Evolutionary conservation across 148 eudicot species (phyloP).

Genomic region (Rhododendron williamsianum): DNA sequence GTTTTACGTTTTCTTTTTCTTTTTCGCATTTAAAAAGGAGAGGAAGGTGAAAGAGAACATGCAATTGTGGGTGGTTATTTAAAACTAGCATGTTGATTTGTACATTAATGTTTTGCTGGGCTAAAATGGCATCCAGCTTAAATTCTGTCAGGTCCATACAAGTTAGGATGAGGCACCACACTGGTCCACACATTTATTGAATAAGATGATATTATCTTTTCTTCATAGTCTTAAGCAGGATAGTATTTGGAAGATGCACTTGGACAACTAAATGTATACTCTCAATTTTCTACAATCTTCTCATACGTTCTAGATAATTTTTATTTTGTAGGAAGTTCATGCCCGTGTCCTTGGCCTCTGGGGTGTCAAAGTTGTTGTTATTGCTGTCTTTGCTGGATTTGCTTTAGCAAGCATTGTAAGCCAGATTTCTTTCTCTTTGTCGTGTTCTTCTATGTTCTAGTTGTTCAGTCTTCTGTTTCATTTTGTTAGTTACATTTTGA

Average conservation of each 20-base stretch:
- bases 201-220: not conserved
- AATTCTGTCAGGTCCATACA: not conserved
- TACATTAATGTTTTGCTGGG: not conserved
- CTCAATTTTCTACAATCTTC: not conserved
- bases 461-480: not conserved
- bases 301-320: not conserved
- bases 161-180: not conserved
- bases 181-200: not conserved
- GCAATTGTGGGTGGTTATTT: not conserved
- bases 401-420: constrained; percentile 94
- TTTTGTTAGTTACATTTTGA: not conserved
- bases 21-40: not conserved
- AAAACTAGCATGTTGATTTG: not conserved
- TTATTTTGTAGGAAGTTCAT: constrained; percentile 68
- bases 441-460: not conserved
- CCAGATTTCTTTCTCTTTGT: constrained; percentile 5
- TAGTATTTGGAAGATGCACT: not conserved
- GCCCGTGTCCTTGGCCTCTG: constrained; percentile 74
- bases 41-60: not conserved
- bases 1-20: not conserved
- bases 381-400: constrained; percentile 64
- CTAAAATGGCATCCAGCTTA: not conserved
- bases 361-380: constrained; percentile 73
- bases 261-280: not conserved
- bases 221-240: not conserved